phyloP scores from a whole-genome alignment of 108 stramenopile species.

The Parietichytrium sp. region DNA sequence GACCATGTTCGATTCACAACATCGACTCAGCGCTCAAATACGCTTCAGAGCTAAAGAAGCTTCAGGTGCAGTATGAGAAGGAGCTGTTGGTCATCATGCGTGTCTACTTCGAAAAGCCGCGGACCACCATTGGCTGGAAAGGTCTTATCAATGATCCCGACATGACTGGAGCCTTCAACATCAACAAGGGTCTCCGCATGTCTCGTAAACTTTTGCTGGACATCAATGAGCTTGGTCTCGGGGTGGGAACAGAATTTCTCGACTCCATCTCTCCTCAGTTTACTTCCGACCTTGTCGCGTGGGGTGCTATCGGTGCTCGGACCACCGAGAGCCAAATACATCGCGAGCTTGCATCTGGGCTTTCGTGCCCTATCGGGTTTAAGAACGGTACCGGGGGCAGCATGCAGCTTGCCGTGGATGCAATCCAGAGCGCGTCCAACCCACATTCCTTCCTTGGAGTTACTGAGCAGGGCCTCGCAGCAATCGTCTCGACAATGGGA shows the following conservation, averaged over 20 bases:
- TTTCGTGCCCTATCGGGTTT: conserved; percentile 21
- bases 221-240: conserved; percentile 29
- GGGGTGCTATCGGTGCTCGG: conserved; percentile 32
- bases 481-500: conserved; percentile 21
- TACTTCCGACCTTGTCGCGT: neutral
- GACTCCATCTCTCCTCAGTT: conserved; percentile 30
- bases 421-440: neutral
- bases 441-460: conserved; percentile 23
- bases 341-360: conserved; percentile 35
- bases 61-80: neutral
- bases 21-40: neutral
- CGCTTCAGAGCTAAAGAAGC: conserved; percentile 1
- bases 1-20: conserved; percentile 34
- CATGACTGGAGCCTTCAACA: conserved; percentile 11
- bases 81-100: conserved; percentile 38
- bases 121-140: conserved; percentile 25
- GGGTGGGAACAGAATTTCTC: neutral
- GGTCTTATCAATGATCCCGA: conserved; percentile 34
- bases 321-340: conserved; percentile 31
- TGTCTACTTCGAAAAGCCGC: conserved; percentile 38
- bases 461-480: conserved; percentile 11
- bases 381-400: conserved; percentile 34
- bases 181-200: conserved; percentile 37
- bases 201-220: conserved; percentile 18
- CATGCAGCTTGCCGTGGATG: conserved; percentile 19